phyloP scores from a whole-genome alignment of 2,329 filamentous ascomycete species.

The Aureobasidium sp. region DNA sequence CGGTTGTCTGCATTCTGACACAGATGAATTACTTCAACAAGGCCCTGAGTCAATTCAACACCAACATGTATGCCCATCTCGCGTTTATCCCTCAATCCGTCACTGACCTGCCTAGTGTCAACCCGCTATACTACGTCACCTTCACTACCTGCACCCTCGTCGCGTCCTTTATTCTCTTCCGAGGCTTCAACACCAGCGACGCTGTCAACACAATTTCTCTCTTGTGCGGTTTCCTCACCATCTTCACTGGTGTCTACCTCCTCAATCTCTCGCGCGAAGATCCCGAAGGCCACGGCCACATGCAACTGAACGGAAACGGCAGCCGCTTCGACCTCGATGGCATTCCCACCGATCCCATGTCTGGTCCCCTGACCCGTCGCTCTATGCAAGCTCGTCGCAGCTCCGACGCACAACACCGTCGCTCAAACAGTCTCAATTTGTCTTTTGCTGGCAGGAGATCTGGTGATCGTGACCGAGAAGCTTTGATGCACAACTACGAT shows the following conservation, averaged over 20 bases:
- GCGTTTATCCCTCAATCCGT: not conserved
- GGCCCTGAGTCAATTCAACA: slow-evolving; percentile 90
- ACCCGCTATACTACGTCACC: slow-evolving; percentile 93
- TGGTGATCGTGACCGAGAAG: slow-evolving; percentile 58
- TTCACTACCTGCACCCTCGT: slow-evolving; percentile 92
- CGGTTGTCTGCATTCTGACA: slow-evolving; percentile 85
- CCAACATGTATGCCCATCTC: slow-evolving; percentile 69
- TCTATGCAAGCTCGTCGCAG: slow-evolving; percentile 88
- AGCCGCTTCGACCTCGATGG: slow-evolving; percentile 52
- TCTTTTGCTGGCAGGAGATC: slow-evolving; percentile 19
- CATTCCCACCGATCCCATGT: slow-evolving; percentile 84
- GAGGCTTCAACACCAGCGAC: slow-evolving; percentile 91
- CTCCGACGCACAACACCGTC: slow-evolving; percentile 38
- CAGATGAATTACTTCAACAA: slow-evolving; percentile 99
- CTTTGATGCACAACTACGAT: slow-evolving; percentile 82
- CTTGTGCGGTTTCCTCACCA: slow-evolving; percentile 85
- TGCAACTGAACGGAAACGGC: slow-evolving; percentile 43
- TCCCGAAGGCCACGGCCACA: slow-evolving; percentile 63
- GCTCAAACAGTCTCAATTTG: slow-evolving; percentile 44
- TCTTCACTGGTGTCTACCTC: slow-evolving; percentile 91
- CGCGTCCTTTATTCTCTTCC: slow-evolving; percentile 92
- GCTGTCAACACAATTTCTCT: slow-evolving; percentile 87
- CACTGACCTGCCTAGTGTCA: slow-evolving; percentile 54
- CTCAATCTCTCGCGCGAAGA: slow-evolving; percentile 92
- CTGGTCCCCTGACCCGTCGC: slow-evolving; percentile 78